These are phyloP conservation scores for Haplosporangium sp. DNA, from an alignment of 371 early-diverging fungal genomes.

Conservation along the genomic window DNA sequence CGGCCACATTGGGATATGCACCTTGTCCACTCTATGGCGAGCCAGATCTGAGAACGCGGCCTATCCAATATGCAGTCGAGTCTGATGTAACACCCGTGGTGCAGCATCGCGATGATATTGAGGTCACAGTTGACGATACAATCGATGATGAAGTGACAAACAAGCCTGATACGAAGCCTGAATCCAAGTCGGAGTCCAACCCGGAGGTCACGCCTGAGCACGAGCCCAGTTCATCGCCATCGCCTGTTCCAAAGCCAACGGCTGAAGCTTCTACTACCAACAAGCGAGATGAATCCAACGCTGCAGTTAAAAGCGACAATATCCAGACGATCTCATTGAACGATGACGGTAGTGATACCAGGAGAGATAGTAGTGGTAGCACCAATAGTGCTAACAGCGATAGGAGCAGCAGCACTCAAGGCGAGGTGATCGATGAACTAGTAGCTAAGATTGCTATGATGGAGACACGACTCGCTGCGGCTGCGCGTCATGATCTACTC, in stretches of 20 bases:
- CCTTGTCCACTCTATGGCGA: conserved; percentile 30
- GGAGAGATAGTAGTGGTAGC: neutral
- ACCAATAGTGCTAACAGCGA: neutral
- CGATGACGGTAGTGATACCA: neutral
- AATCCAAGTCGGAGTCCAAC: neutral
- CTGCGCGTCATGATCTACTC: conserved; percentile 26
- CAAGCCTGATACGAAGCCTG: neutral
- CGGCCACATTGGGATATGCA: conserved; percentile 19
- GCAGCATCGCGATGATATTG: neutral
- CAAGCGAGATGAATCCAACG: neutral
- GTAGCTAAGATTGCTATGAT: conserved; percentile 24
- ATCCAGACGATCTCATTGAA: no score
- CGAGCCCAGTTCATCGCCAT: neutral
- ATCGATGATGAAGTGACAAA: conserved; percentile 11
- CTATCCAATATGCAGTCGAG: conserved; percentile 29
- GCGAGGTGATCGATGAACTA: conserved; percentile 17
- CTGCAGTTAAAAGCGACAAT: no score
- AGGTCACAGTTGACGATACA: conserved; percentile 18
- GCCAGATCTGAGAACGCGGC: conserved; percentile 16
- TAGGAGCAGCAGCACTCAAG: neutral
- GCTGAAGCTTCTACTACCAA: neutral
- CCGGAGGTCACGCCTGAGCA: neutral
- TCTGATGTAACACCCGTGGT: conserved; percentile 8
- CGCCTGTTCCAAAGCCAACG: neutral
- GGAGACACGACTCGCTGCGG: conserved; percentile 28